Base-by-base conservation (phyloP, 352 stramenopile species). In the Phytophthora colocasiae region DNA sequence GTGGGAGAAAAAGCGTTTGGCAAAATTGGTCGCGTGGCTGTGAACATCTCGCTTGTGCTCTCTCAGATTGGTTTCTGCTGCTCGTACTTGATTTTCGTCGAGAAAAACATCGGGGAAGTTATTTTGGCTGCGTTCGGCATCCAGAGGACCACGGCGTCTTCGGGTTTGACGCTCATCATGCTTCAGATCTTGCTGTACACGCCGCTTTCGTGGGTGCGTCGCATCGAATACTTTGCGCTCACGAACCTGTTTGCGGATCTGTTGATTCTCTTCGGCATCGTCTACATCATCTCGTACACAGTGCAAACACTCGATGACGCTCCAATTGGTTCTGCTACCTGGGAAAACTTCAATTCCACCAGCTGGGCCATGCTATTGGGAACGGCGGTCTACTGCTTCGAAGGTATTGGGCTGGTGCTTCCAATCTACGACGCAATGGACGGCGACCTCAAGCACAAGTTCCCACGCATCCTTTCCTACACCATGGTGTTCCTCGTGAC, bases 21-120 rank as follows among this genome's bases (percentile, higher is more conserved):
- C 8, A 74, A 72, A 38, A 38, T 73, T 1, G 82, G 82, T 4
- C 71, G 78, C 22, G 56, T 83, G 6, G 78, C 82, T 38, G 82
- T 91, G 26, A 87, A 90, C 44, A 75, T 89, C 26, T 91, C 82
- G 49, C 80, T 91, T 17, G 77, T 91, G 40, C 82, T 91, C 38
- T 89, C 82, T 31, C 82, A 91, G 49, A 63, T 83, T 45, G 82
- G 82, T 9, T 91, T 91, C 67, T 91, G 82, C 63, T 91, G 82
- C 60, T 89, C 82, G 58, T 91, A 91, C 59, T 69, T 89, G 31
- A 91, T 91, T 45, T 91, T 91, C 54, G 82, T 91, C 48, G 80
- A 87, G 57, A 78, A 85, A 63, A 91, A 91, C 58, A 80, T 91
- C 17, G 78, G 74, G 26, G 76, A 88, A 41, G 77, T 91, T 36